Evolutionary conservation across 2,329 filamentous ascomycete genomes (phyloP), one percentile per base, ranked within the genome.

Genomic region (Septoria petroselini): DNA sequence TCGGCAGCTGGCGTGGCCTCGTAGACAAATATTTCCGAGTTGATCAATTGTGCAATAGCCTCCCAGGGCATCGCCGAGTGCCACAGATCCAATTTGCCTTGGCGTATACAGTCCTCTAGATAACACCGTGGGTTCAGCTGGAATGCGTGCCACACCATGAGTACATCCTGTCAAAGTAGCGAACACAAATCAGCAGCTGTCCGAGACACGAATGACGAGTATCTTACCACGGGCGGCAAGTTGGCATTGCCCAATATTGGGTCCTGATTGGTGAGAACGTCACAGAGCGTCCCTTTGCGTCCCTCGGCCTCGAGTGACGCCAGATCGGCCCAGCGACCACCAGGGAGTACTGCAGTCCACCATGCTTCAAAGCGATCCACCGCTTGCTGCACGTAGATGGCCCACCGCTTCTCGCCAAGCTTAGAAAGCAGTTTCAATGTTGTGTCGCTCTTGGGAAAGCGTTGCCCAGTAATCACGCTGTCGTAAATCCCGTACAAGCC

Each of bases 141-240:
- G 62, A 88, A 86, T 0, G 85, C 73, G 66, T 91, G 87, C 83
- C 84, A 87, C 0, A 91, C 82, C 84, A 91, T 86, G 15, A 90
- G 68, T 0, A 91, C 80, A 68, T 91, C 86, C n/a, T n/a, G n/a
- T n/a, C n/a, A n/a, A n/a, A n/a, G n/a, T n/a, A n/a, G n/a, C n/a
- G n/a, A n/a, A n/a, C n/a, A n/a, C n/a, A n/a, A n/a, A n/a, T n/a
- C n/a, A n/a, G n/a, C n/a, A n/a, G n/a, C n/a, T n/a, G n/a, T n/a
- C n/a, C n/a, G n/a, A n/a, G n/a, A n/a, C n/a, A n/a, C n/a, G n/a
- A n/a, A n/a, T n/a, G n/a, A n/a, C n/a, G n/a, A n/a, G n/a, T n/a
- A n/a, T n/a, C n/a, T n/a, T n/a, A n/a, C n/a, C 75, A 66, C 15
- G 12, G 70, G 66, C 30, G 58, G 60, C 46, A 61, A 41, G 21